These are phyloP conservation scores for Pythium insidiosum DNA, from an alignment of 352 stramenopile genomes.

Conservation along the genomic window DNA sequence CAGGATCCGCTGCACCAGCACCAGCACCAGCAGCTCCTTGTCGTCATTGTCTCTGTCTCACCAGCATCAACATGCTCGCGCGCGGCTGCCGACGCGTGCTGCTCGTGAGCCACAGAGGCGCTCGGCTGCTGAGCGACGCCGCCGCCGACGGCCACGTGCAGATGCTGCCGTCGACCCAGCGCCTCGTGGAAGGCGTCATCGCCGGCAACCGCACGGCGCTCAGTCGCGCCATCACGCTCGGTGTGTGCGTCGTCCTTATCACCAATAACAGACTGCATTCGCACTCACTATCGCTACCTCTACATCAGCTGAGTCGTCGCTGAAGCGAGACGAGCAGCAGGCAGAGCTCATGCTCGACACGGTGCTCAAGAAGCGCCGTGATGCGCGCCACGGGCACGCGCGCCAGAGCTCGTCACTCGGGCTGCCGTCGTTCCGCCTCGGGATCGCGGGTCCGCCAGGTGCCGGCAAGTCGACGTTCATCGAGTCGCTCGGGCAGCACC, in stretches of 20 bases:
- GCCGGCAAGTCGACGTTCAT: conserved; percentile 98
- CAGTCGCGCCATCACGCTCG: conserved; percentile 67
- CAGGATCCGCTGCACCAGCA: no score
- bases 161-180: conserved; percentile 29
- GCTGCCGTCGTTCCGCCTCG: conserved; percentile 75
- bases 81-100: no score
- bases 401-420: conserved; percentile 11
- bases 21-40: no score
- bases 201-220: conserved; percentile 49
- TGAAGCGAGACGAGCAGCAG: conserved; percentile 63
- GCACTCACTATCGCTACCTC: neutral
- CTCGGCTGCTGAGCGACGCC: neutral
- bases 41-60: no score
- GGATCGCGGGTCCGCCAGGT: conserved; percentile 89
- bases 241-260: conserved; percentile 15
- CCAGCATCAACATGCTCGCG: no score
- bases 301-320: conserved; percentile 71
- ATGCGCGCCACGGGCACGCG: conserved; percentile 20
- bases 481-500: conserved; percentile 89
- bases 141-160: neutral
- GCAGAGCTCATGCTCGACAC: conserved; percentile 84
- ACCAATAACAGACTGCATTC: neutral
- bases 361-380: conserved; percentile 60
- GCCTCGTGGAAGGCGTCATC: conserved; percentile 48
- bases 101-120: no score